Evolutionary conservation across 306 rosid species (phyloP), one percentile per base, ranked within the genome.

Genomic region (Pyrus pyrifolia): DNA sequence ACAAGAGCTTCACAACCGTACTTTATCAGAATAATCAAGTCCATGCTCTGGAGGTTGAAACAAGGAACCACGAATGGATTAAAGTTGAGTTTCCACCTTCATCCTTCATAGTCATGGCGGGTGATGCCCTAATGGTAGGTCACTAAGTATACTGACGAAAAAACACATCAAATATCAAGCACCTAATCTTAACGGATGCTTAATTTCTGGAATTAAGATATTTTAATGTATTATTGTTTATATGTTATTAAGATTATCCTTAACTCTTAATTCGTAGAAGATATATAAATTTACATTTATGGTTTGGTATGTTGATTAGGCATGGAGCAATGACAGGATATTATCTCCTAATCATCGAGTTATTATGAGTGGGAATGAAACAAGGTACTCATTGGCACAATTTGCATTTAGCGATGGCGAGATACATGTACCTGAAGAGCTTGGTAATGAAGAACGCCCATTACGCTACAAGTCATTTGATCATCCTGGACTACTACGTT

Each of bases 281-380:
- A 33, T 33, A 33, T 33, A 33, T 5, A 38, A 38, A 38, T 38
- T 38, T 38, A 38, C 10, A 38, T 38, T 27, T 6, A 15, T 25
- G 42, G 11, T 77, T 27, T 11, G 11, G 42, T 1, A 30, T 7
- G 9, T 68, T 55, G 73, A 2, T 33, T 46, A 92, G 97, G 97
- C 89, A 8, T 93, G 98, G 98, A 93, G 96, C 88, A 93, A 93
- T 53, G 92, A 86, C 33, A 87, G 94, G 80, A 82, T 93, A 77
- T 71, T 74, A 11, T 84, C 98, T 22, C 93, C 96, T 1, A 81
- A 30, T 19, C 98, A 93, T 70, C 86, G 83, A 81, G 93, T 93
- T 14, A 44, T 82, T 79, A 87, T 86, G 86, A 86, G 44, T 22
- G 91, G 87, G 72, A 84, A 78, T 5, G 91, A 90, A 78, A 88